Base-by-base conservation (phyloP, 352 stramenopile species). In the Phytopythium delawarense region DNA sequence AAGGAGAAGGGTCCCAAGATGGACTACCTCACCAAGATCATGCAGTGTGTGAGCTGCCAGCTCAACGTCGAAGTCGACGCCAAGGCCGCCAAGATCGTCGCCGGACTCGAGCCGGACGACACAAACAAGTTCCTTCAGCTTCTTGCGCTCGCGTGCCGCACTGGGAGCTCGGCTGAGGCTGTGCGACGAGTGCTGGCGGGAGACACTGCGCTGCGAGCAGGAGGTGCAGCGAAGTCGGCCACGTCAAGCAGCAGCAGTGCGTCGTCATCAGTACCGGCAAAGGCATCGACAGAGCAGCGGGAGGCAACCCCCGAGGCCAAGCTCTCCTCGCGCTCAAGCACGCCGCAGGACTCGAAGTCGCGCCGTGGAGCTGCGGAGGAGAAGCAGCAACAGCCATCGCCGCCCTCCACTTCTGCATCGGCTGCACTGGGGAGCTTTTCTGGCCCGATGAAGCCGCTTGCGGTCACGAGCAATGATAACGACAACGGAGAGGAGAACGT, bases 111-210 rank as follows among this genome's bases (percentile, higher is more conserved):
- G 50, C 70, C 94, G 2, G 94, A 98, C 53, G 92, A 93, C 52
- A 99, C 96, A 21, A 97, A 97, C 74, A 92, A 91, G 62, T 91
- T 98, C 40, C 66, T 98, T 28, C 95, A 98, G 70, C 62, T 98
- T 7, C 66, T 98, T 49, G 79, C 74, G 16, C 68, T 98, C 25
- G 84, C 92, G 2, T 93, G 80, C 62, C 76, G 75, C 57, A 67
- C 69, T 13, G 87, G 83, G 2, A 88, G 79, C 61, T 94, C 85
- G 1, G 66, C 62, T 2, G 83, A 86, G 18, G 77, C 85, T 1
- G 87, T 96, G 15, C 74, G 84, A 62, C 80, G 80, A n/a, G 84
- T 95, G 7, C 65, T 94, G 16, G 66, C 78, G 2, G 74, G 83
- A 2, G 81, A 89, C 37, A 87, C 69, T 0, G 72, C 70, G 2